phyloP scores from a whole-genome alignment of 2,329 filamentous ascomycete genomes.

The Hymenoscyphus albidus region DNA sequence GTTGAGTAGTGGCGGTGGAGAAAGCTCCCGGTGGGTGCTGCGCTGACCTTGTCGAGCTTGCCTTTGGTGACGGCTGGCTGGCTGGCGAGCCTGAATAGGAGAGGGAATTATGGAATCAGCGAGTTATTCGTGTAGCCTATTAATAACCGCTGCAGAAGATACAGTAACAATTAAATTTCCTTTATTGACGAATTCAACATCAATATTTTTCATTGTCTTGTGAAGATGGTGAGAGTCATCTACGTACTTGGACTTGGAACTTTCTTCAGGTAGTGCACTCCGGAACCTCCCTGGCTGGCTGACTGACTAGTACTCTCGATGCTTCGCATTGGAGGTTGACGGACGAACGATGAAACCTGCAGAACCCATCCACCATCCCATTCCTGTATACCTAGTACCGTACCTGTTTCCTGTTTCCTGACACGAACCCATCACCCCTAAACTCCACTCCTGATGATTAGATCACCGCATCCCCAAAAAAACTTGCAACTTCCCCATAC shows the following conservation, averaged over 20 bases:
- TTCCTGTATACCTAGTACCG: background rate
- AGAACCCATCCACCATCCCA: background rate
- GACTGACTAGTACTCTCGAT: background rate
- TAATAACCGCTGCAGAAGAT: background rate
- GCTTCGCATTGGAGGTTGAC: background rate
- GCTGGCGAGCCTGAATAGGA: constrained; percentile 1
- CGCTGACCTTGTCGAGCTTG: too few relatives aligned
- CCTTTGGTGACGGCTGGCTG: background rate
- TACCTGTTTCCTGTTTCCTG: too few relatives aligned
- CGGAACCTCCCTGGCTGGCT: too few relatives aligned
- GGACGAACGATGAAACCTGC: background rate
- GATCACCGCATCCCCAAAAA: background rate
- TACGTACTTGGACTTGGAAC: background rate
- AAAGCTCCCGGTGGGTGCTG: background rate
- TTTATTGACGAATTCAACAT: background rate
- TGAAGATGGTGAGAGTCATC: background rate
- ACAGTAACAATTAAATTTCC: background rate
- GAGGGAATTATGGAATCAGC: background rate
- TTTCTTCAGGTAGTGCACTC: background rate
- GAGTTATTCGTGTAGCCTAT: background rate
- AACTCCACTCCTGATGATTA: background rate
- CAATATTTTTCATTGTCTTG: background rate
- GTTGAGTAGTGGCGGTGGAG: background rate
- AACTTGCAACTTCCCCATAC: background rate
- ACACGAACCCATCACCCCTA: background rate